These are phyloP conservation scores for Colletotrichum truncatum DNA, from an alignment of 2,329 filamentous ascomycete species.

Conservation along the genomic window DNA sequence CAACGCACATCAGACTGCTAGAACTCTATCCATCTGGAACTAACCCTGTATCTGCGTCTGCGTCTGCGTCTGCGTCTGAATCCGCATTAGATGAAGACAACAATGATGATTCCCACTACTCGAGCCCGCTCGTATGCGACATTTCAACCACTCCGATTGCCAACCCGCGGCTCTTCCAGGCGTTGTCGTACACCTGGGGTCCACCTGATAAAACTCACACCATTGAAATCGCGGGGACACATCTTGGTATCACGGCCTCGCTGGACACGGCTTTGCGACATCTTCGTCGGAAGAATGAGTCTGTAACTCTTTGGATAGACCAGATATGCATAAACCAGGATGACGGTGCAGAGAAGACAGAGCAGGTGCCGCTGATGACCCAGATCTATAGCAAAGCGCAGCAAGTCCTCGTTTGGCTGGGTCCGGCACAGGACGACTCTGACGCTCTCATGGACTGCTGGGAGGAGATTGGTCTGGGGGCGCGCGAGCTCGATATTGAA, in stretches of 20 bases:
- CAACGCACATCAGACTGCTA: conserved; percentile 26
- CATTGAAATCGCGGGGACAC: conserved; percentile 2
- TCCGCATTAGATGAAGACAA: background rate
- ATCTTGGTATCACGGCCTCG: conserved; percentile 22
- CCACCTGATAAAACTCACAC: conserved; percentile 5
- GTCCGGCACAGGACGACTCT: conserved; percentile 28
- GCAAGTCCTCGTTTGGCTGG: conserved; percentile 47
- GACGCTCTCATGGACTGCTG: conserved; percentile 29
- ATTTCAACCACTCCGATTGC: conserved; percentile 11
- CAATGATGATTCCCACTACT: background rate
- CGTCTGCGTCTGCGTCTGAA: background rate
- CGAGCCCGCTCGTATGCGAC: conserved; percentile 15
- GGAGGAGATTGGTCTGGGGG: conserved; percentile 37
- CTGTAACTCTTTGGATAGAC: conserved; percentile 46
- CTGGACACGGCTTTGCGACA: conserved; percentile 25
- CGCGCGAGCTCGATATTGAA: conserved; percentile 34
- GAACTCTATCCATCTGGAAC: conserved; percentile 6
- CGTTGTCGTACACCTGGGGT: conserved; percentile 39
- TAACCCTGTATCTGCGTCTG: background rate
- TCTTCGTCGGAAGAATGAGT: background rate
- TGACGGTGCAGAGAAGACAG: conserved; percentile 43
- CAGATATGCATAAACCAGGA: conserved; percentile 52
- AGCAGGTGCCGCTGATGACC: conserved; percentile 50
- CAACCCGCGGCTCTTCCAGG: conserved; percentile 32
- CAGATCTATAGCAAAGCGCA: conserved; percentile 44